phyloP scores from a whole-genome alignment of 1,139 yeast genomes.

The Sugiyamaella japonica region DNA sequence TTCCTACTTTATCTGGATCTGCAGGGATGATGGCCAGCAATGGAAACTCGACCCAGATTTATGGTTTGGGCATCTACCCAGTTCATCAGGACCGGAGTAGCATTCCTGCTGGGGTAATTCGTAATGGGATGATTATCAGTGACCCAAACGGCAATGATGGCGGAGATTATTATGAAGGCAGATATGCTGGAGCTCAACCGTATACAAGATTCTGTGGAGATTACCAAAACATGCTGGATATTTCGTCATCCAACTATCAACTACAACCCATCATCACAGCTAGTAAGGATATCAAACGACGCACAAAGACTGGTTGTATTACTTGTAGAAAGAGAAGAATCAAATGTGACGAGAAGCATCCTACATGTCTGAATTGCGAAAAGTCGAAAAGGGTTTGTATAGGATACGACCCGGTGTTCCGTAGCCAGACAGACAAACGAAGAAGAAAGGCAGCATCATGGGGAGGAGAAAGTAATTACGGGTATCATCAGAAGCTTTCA shows the following conservation, averaged over 20 bases:
- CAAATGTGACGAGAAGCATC: conserved; percentile 71
- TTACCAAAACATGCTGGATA: conserved; percentile 12
- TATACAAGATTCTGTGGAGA: conserved; percentile 11
- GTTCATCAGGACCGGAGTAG: conserved; percentile 1
- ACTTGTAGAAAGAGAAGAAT: conserved; percentile 73
- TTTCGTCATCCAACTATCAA: conserved; percentile 11
- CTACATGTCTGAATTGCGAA: conserved; percentile 71
- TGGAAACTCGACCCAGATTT: conserved; percentile 8
- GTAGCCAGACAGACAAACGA: conserved; percentile 27
- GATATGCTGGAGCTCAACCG: conserved; percentile 7
- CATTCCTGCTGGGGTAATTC: background rate
- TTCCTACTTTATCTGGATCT: conserved; percentile 14
- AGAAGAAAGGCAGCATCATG: conserved; percentile 18
- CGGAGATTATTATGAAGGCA: conserved; percentile 2
- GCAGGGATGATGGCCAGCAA: conserved; percentile 7
- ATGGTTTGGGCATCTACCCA: conserved; percentile 15
- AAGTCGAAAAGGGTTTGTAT: conserved; percentile 67
- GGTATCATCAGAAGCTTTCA: background rate
- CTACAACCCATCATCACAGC: conserved; percentile 23
- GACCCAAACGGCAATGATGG: conserved; percentile 4
- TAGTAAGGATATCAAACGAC: conserved; percentile 39
- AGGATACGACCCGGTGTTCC: conserved; percentile 54
- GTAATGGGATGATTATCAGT: conserved; percentile 6
- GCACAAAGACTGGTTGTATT: conserved; percentile 73
- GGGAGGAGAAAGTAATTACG: conserved; percentile 6